Evolutionary conservation across 179 eudicot genomes (phyloP), one percentile per base, ranked within the genome.

Genomic region (Kewa caespitosa): DNA sequence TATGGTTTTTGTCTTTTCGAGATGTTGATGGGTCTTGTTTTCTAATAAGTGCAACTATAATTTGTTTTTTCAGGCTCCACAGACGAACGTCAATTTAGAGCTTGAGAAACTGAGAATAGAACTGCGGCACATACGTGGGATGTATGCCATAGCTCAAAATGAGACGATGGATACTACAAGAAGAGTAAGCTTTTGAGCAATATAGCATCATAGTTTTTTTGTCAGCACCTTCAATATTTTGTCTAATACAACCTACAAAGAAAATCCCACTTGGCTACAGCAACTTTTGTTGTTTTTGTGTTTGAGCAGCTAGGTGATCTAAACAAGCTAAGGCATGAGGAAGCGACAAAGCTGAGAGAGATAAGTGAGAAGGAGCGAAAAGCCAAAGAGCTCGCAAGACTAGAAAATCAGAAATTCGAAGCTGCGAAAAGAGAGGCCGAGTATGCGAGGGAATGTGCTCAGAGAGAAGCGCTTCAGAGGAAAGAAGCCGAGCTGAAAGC

Each of bases 121-220:
- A 81, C 88, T 95, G 60, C 89, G 91, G 60, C 97, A 90, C 79
- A 60, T 85, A 66, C 86, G 85, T 59, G 95, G 89, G 77, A 89
- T 93, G 97, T 91, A 89, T 83, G 86, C 95, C 36, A 73, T 89
- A 60, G 95, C 97, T 69, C 93, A 95, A 77, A 84, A 80, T 74
- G 97, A 95, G 81, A 82, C 89, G 55, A 69, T 80, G 50, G 95
- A 90, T 85, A 92, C 97, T 78, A 85, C 93, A 73, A 82, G 88
- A 39, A 85, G 85, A 93, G 98, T 92, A 85, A 74, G 62, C 14
- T 70, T 33, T 60, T 72, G 69, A 48, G 9, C n/a, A 23, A 37
- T 13, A 7, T 23, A 37, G 10, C 64, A 70, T 28, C 37, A n/a
- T n/a, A n/a, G n/a, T n/a, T n/a, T n/a, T n/a, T n/a, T n/a, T n/a